Conservation (phyloP, 2,329 filamentous ascomycete species). For the Aspergillus sp. region DNA sequence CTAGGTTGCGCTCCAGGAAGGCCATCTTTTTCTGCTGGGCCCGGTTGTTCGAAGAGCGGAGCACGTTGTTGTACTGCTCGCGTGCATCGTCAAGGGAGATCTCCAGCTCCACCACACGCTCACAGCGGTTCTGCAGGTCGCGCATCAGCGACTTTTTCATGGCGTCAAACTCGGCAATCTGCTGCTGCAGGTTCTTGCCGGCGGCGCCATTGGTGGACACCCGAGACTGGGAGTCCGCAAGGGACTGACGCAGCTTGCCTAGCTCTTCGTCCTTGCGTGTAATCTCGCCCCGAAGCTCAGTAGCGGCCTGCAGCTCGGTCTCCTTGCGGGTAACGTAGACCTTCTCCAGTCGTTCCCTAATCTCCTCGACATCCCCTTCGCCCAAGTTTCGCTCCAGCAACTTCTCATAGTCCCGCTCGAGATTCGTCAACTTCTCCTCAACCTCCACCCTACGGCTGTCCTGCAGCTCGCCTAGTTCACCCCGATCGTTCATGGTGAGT, state of each 20-base stretch:
- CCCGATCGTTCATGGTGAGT: slow-evolving; percentile 73
- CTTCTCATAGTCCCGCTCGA: slow-evolving; percentile 83
- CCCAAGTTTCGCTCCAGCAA: slow-evolving; percentile 76
- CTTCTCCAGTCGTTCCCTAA: slow-evolving; percentile 76
- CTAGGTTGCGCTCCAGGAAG: slow-evolving; percentile 95
- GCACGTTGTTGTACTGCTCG: slow-evolving; percentile 98
- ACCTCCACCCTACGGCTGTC: slow-evolving; percentile 68
- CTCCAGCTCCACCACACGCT: slow-evolving; percentile 95
- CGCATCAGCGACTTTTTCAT: slow-evolving; percentile 99
- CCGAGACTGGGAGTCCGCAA: slow-evolving; percentile 65
- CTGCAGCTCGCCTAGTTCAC: slow-evolving; percentile 63
- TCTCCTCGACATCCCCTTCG: slow-evolving; percentile 76
- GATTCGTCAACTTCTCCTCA: slow-evolving; percentile 69
- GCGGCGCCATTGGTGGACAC: slow-evolving; percentile 60
- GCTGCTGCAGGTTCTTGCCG: slow-evolving; percentile 87
- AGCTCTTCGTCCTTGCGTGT: slow-evolving; percentile 78
- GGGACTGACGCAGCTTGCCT: slow-evolving; percentile 72
- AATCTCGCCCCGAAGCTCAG: slow-evolving; percentile 75
- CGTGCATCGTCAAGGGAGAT: slow-evolving; percentile 96
- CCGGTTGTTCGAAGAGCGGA: slow-evolving; percentile 94
- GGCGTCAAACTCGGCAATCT: slow-evolving; percentile 96
- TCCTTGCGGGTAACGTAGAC: slow-evolving; percentile 74
- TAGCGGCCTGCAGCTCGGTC: slow-evolving; percentile 69
- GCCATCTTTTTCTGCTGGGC: slow-evolving; percentile 99
- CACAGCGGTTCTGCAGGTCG: slow-evolving; percentile 95